Conservation (phyloP, 73 alveolate species). For the Breviolum minutum region DNA sequence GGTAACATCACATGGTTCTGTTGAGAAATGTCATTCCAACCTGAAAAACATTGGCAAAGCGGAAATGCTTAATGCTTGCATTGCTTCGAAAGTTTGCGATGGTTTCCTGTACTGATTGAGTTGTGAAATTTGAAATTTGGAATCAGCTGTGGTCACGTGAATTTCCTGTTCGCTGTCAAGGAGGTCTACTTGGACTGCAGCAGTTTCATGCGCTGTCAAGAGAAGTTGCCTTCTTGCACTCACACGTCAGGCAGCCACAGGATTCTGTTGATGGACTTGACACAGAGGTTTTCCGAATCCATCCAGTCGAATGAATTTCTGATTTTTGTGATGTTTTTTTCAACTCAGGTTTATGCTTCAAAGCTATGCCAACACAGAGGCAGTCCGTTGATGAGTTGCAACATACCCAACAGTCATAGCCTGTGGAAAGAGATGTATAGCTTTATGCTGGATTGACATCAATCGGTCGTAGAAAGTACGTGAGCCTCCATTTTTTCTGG, state of each 20-base stretch:
- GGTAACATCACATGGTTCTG: too few species aligned
- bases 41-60: too few species aligned
- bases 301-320: too few species aligned
- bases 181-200: conserved; percentile 4
- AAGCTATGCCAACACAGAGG: conserved; percentile 24
- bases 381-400: background rate
- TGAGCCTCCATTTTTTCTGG: too few species aligned
- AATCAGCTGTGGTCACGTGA: background rate
- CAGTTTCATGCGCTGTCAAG: conserved; percentile 37
- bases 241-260: background rate
- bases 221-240: background rate
- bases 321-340: too few species aligned
- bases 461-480: too few species aligned
- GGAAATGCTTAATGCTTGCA: too few species aligned
- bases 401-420: background rate
- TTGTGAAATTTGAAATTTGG: background rate
- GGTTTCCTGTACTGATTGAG: too few species aligned
- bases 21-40: too few species aligned
- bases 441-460: background rate
- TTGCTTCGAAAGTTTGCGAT: too few species aligned
- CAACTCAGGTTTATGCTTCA: conserved; percentile 5
- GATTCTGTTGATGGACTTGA: too few species aligned
- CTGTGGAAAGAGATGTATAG: background rate
- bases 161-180: background rate
- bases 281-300: background rate